Evolutionary conservation across 75 land plant species (phyloP).

Genomic region (Sequoiadendron giganteum): DNA sequence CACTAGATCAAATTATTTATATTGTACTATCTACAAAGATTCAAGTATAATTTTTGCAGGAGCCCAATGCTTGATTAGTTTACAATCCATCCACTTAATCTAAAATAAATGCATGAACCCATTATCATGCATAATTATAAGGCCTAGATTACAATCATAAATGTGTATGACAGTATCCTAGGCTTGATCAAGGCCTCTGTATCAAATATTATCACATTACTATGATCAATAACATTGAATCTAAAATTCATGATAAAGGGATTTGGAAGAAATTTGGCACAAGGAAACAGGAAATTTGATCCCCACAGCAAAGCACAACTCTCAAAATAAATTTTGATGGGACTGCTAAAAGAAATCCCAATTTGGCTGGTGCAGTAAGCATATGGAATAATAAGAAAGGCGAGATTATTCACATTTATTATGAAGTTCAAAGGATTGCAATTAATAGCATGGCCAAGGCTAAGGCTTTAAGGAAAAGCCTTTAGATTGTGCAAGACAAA

Average conservation of each 20-base stretch:
- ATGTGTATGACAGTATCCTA: neutral
- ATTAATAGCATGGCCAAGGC: too few relatives aligned
- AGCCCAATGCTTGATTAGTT: neutral
- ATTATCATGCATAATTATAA: neutral
- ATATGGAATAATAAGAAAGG: too few relatives aligned
- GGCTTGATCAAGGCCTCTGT: neutral
- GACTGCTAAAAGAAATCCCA: too few relatives aligned
- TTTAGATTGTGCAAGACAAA: too few relatives aligned
- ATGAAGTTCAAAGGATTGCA: too few relatives aligned
- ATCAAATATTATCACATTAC: neutral
- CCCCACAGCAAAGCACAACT: too few relatives aligned
- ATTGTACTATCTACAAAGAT: neutral
- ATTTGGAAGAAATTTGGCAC: too few relatives aligned
- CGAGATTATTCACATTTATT: too few relatives aligned
- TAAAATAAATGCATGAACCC: neutral
- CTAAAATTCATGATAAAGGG: neutral
- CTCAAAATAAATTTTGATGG: too few relatives aligned
- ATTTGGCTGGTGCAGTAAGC: too few relatives aligned
- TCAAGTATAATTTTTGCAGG: neutral
- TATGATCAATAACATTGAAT: neutral
- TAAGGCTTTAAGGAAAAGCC: too few relatives aligned
- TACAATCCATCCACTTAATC: neutral
- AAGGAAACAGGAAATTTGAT: too few relatives aligned
- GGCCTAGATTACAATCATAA: neutral
- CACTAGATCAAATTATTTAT: neutral